Conservation (phyloP, 2,329 filamentous ascomycete species). For the Ophiostoma tasmaniense region DNA sequence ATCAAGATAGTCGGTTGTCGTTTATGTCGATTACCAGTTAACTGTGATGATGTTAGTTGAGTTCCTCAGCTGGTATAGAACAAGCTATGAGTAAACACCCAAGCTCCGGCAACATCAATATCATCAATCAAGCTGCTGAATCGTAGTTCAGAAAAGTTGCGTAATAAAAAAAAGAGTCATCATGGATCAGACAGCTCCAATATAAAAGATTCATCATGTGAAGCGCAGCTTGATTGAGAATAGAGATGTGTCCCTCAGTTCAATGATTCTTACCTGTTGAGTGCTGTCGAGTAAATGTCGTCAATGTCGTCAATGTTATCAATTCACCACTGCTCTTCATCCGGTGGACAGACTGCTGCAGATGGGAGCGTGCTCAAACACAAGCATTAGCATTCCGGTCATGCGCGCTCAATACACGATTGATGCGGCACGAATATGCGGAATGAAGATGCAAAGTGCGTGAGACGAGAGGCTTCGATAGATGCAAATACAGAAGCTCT, state of each 20-base stretch:
- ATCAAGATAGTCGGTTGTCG: neutral
- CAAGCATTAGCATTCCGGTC: constrained; percentile 14
- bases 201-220: constrained; percentile 46
- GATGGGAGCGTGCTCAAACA: neutral
- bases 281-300: neutral
- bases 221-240: neutral
- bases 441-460: neutral
- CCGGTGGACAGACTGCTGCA: constrained; percentile 9
- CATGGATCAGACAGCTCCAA: constrained; percentile 68
- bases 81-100: too few relatives aligned
- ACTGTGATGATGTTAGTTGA: neutral
- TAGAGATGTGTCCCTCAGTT: neutral
- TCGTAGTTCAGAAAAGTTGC: constrained; percentile 25
- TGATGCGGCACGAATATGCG: neutral
- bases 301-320: neutral
- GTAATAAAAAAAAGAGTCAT: constrained; percentile 42
- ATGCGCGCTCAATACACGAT: constrained; percentile 1
- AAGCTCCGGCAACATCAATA: neutral
- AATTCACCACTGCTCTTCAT: constrained; percentile 10
- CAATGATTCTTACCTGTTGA: constrained; percentile 7
- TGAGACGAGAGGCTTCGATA: neutral
- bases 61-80: too few relatives aligned
- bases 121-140: constrained; percentile 7
- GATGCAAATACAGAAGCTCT: too few relatives aligned
- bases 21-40: neutral